These are phyloP conservation scores for Prunus kanzakura DNA, from an alignment of 306 rosid species.

Conservation along the genomic window DNA sequence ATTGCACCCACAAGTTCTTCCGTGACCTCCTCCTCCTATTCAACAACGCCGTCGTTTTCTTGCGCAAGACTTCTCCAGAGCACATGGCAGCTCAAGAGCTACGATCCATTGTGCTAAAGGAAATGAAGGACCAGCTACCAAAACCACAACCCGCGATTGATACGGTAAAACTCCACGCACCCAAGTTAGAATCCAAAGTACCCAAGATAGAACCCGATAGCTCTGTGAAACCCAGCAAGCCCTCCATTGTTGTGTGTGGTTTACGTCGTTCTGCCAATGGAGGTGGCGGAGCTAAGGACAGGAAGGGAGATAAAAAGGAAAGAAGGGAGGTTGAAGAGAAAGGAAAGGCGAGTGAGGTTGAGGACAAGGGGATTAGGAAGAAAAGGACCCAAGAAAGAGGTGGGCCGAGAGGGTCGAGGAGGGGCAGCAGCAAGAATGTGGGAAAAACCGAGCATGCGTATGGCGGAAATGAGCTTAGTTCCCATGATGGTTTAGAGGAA, in stretches of 20 bases:
- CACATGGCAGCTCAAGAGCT: conserved; percentile 38
- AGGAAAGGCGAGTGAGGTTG: conserved; percentile 15
- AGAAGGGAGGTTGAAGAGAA: conserved; percentile 19
- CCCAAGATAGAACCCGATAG: conserved; percentile 21
- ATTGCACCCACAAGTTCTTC: conserved; percentile 29
- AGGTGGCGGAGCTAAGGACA: neutral
- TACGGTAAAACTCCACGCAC: conserved; percentile 12
- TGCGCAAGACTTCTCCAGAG: conserved; percentile 31
- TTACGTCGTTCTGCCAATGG: conserved; percentile 27
- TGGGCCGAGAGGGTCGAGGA: conserved; percentile 18
- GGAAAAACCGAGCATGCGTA: conserved; percentile 18
- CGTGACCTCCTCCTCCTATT: conserved; percentile 49
- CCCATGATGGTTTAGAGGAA: conserved; percentile 32
- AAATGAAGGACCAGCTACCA: conserved; percentile 26
- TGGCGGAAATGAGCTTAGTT: conserved; percentile 43
- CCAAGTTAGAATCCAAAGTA: conserved; percentile 18
- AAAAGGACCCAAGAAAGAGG: conserved; percentile 27
- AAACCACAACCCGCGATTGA: neutral
- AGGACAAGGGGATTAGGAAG: conserved; percentile 28
- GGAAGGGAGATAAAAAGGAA: conserved; percentile 15
- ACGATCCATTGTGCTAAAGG: conserved; percentile 35
- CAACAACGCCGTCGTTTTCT: conserved; percentile 45
- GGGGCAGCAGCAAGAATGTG: conserved; percentile 10
- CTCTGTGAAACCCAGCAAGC: conserved; percentile 22
- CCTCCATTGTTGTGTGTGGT: conserved; percentile 30